These are phyloP conservation scores for Xylaria bambusicola DNA, from an alignment of 495 filamentous ascomycete species.

Conservation along the genomic window DNA sequence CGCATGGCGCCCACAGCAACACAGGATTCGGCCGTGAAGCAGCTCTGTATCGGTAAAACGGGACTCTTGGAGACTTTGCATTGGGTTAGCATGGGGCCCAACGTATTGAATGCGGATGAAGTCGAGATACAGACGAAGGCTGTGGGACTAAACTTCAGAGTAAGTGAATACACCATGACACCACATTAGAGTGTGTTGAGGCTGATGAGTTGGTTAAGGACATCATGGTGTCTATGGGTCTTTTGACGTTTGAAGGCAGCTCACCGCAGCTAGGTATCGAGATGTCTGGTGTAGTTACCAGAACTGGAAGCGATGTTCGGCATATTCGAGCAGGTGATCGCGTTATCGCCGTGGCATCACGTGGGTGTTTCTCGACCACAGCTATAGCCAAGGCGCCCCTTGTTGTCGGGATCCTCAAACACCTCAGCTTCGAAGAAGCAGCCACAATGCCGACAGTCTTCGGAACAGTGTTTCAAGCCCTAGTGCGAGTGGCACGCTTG, in stretches of 20 bases:
- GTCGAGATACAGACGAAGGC: constrained; percentile 1
- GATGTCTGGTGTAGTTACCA: neutral
- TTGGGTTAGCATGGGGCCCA: neutral
- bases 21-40: no score
- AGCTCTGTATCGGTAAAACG: neutral
- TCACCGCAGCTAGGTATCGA: constrained; percentile 7
- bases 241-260: constrained; percentile 2
- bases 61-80: constrained; percentile 1
- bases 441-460: constrained; percentile 32
- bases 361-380: neutral
- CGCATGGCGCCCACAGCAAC: no score
- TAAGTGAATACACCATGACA: no score
- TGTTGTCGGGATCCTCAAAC: constrained; percentile 32
- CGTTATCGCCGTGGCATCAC: neutral
- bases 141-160: constrained; percentile 17
- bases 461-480: constrained; percentile 31
- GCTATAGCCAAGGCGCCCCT: neutral
- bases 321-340: neutral
- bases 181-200: no score
- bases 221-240: constrained; percentile 11
- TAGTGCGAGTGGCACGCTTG: neutral
- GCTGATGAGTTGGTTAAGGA: constrained; percentile 9
- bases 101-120: neutral
- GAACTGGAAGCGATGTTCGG: neutral
- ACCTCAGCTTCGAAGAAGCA: constrained; percentile 35